Evolutionary conservation across 139 green algal species (phyloP).

Genomic region (Picochlorum sp.): DNA sequence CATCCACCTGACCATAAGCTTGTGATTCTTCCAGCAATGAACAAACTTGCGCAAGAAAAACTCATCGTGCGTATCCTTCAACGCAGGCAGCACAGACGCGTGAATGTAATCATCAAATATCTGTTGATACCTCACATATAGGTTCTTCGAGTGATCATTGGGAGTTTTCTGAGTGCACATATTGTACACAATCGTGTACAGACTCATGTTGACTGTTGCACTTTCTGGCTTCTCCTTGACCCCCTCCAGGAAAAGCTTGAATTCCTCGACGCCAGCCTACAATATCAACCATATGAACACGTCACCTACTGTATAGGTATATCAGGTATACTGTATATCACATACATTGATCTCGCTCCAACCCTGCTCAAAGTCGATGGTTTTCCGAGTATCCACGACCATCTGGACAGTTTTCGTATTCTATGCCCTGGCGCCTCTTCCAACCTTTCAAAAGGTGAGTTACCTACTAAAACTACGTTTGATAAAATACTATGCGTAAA

Average conservation of each 20-base stretch:
- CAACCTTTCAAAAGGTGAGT: no score
- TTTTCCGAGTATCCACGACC: constrained; percentile 4
- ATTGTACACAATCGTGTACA: constrained; percentile 84
- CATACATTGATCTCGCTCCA: constrained; percentile 84
- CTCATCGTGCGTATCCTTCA: constrained; percentile 77
- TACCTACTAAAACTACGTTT: no score
- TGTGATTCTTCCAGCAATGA: constrained; percentile 92
- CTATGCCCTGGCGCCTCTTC: neutral
- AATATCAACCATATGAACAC: neutral
- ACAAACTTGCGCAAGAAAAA: constrained; percentile 86
- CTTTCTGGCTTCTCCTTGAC: constrained; percentile 21
- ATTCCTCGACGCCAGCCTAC: constrained; percentile 90
- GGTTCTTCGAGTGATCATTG: constrained; percentile 92
- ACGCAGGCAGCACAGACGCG: constrained; percentile 69
- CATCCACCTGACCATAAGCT: constrained; percentile 97
- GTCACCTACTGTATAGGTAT: neutral
- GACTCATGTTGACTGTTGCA: constrained; percentile 4
- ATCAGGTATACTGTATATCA: no score
- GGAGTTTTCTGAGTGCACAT: constrained; percentile 99
- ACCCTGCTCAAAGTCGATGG: constrained; percentile 81
- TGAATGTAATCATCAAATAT: constrained; percentile 92
- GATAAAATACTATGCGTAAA: no score
- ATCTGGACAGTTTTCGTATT: neutral
- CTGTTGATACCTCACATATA: constrained; percentile 88
- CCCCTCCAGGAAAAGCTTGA: constrained; percentile 84